Conservation (phyloP, 495 filamentous ascomycete genomes). For the Immersiella caudata region DNA sequence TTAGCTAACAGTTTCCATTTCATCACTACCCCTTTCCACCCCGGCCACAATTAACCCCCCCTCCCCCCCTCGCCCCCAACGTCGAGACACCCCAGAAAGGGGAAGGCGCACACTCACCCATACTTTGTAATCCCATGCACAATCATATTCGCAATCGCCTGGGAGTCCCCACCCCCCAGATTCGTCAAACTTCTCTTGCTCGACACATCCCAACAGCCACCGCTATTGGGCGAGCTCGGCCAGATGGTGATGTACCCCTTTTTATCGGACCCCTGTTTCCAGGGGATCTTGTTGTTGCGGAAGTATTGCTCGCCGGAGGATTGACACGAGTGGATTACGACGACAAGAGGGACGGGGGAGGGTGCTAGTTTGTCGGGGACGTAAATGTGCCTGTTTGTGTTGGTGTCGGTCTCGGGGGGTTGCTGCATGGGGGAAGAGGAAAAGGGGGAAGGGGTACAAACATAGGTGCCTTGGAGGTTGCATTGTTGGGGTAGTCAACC, state of each 20-base stretch:
- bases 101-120: no score
- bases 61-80: no score
- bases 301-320: conserved; percentile 57
- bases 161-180: conserved; percentile 42
- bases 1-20: no score
- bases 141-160: conserved; percentile 51
- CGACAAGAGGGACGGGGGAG: conserved; percentile 53
- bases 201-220: conserved; percentile 63
- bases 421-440: background rate
- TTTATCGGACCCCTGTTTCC: conserved; percentile 50
- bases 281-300: conserved; percentile 51
- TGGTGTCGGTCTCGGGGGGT: background rate
- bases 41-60: no score
- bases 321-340: conserved; percentile 61
- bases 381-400: conserved; percentile 48
- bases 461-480: background rate
- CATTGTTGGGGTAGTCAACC: background rate
- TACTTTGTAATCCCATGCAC: conserved; percentile 40
- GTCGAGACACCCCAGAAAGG: no score
- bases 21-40: no score
- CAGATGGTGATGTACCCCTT: background rate
- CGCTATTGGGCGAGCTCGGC: conserved; percentile 50
- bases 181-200: conserved; percentile 45
- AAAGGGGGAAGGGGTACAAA: background rate
- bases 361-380: conserved; percentile 55